Evolutionary conservation across 306 rosid genomes (phyloP).

Genomic region (Spatholobus suberectus): DNA sequence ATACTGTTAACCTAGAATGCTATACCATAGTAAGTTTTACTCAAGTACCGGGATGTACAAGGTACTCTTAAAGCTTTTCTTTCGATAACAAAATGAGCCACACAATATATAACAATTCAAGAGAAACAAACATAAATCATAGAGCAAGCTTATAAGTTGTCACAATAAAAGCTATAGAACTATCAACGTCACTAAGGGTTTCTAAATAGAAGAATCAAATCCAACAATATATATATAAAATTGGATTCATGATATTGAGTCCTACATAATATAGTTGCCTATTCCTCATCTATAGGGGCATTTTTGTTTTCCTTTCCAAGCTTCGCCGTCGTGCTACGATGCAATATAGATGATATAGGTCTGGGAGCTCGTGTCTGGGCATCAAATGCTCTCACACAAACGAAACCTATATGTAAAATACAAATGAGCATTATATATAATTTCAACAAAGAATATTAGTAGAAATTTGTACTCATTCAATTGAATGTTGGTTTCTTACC

Average conservation of each 20-base stretch:
- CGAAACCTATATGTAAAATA: slow-evolving; percentile 45
- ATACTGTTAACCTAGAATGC: too few relatives aligned
- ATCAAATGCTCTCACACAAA: slow-evolving; percentile 67
- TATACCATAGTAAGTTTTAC: too few relatives aligned
- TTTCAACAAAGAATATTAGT: not conserved
- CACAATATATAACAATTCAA: not conserved
- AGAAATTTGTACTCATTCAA: not conserved
- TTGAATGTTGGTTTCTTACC: slow-evolving; percentile 48
- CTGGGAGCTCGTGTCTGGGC: slow-evolving; percentile 42
- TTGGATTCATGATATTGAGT: too few relatives aligned
- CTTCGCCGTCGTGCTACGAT: slow-evolving; percentile 32
- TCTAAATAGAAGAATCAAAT: not conserved
- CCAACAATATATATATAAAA: too few relatives aligned
- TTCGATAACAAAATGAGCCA: not conserved
- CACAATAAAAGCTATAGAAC: not conserved
- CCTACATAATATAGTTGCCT: not conserved
- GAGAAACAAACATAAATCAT: not conserved
- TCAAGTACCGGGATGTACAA: too few relatives aligned
- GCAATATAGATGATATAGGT: slow-evolving; percentile 43
- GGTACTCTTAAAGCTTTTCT: not conserved
- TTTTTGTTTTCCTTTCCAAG: not conserved
- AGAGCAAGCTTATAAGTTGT: not conserved
- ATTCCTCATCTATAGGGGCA: not conserved
- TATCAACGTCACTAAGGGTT: not conserved
- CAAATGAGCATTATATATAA: not conserved